Conservation (phyloP, 2,329 filamentous ascomycete genomes). For the Xylaria sp. region DNA sequence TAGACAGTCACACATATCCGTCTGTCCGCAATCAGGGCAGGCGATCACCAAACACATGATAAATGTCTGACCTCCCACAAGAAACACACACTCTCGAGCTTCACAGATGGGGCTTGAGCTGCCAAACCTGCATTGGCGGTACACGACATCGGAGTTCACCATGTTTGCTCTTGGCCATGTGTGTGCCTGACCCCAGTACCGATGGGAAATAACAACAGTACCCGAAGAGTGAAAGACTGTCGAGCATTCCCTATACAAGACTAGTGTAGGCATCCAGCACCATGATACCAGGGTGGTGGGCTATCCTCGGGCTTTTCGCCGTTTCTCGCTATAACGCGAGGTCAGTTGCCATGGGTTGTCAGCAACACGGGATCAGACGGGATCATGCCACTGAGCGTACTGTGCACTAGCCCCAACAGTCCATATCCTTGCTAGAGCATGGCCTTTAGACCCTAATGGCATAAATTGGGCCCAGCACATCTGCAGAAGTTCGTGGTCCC, state of each 20-base stretch:
- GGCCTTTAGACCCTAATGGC: conserved; percentile 22
- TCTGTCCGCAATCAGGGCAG: conserved; percentile 4
- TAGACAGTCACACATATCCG: conserved; percentile 4
- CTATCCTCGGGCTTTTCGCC: conserved; percentile 4
- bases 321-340: conserved; percentile 1
- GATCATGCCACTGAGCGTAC: conserved; percentile 21
- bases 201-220: conserved; percentile 6
- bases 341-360: conserved; percentile 9
- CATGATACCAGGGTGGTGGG: background rate
- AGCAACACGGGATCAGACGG: conserved; percentile 1
- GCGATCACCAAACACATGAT: conserved; percentile 9
- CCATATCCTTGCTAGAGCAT: conserved; percentile 21
- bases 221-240: conserved; percentile 4
- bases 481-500: conserved; percentile 24
- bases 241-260: background rate
- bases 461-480: conserved; percentile 18
- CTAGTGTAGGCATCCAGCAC: background rate
- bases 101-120: conserved; percentile 27
- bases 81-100: conserved; percentile 8
- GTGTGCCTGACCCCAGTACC: conserved; percentile 22
- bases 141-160: conserved; percentile 36
- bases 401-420: conserved; percentile 1
- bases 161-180: conserved; percentile 33
- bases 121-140: conserved; percentile 40
- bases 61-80: background rate